Evolutionary conservation across 1,139 yeast species (phyloP).

Genomic region (Maudiozyma humilis): DNA sequence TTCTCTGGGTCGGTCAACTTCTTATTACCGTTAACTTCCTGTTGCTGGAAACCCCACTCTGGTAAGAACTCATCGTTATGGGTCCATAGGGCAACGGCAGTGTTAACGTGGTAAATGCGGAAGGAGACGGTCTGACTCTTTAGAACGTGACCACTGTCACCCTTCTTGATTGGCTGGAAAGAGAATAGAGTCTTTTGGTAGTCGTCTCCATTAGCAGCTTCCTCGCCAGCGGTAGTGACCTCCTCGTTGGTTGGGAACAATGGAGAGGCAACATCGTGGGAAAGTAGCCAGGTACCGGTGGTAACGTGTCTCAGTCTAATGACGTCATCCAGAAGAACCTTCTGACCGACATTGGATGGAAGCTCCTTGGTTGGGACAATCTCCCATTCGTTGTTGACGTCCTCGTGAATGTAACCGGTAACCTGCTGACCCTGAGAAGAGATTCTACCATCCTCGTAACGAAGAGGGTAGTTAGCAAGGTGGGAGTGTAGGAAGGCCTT

Average conservation of each 20-base stretch:
- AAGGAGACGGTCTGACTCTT: conserved; percentile 65
- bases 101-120: conserved; percentile 70
- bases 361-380: conserved; percentile 55
- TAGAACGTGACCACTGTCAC: conserved; percentile 41
- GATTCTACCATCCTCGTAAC: conserved; percentile 93
- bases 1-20: conserved; percentile 59
- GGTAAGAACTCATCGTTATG: conserved; percentile 76
- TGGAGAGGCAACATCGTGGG: conserved; percentile 99
- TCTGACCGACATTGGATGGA: conserved; percentile 37
- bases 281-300: conserved; percentile 68
- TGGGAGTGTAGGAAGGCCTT: conserved; percentile 79
- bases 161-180: conserved; percentile 53
- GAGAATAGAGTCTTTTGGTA: conserved; percentile 75
- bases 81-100: conserved; percentile 93
- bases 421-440: conserved; percentile 95
- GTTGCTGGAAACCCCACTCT: conserved; percentile 89
- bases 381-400: conserved; percentile 78
- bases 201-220: conserved; percentile 46
- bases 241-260: conserved; percentile 84
- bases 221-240: conserved; percentile 63
- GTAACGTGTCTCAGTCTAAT: conserved; percentile 75
- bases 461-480: conserved; percentile 61
- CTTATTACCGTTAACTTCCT: conserved; percentile 92
- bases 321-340: conserved; percentile 53
- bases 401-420: conserved; percentile 56